These are phyloP conservation scores for Cryomyces minteri DNA, from an alignment of 495 filamentous ascomycete genomes.

Conservation along the genomic window DNA sequence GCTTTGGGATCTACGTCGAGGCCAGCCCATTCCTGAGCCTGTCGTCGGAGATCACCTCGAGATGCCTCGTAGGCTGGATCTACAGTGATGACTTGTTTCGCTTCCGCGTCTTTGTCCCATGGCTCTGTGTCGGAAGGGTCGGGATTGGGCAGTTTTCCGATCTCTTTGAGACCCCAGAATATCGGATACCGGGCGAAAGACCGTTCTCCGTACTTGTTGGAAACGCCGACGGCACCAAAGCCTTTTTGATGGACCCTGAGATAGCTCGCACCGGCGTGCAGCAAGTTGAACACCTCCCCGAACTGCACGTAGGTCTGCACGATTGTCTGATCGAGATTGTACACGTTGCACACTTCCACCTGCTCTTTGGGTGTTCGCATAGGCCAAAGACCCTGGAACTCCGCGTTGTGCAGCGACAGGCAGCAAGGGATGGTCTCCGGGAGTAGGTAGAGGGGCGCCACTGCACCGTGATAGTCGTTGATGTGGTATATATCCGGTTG, in stretches of 20 bases:
- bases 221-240: constrained; percentile 56
- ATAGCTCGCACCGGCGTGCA: constrained; percentile 53
- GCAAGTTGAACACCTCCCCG: constrained; percentile 48
- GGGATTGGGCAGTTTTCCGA: constrained; percentile 52
- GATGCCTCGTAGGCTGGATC: constrained; percentile 37
- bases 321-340: constrained; percentile 34
- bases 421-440: constrained; percentile 41
- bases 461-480: constrained; percentile 64
- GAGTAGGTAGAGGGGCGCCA: constrained; percentile 52
- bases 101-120: constrained; percentile 35
- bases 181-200: constrained; percentile 57
- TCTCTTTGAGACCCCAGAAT: constrained; percentile 54
- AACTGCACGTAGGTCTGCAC: constrained; percentile 41
- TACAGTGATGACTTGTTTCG: constrained; percentile 31
- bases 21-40: constrained; percentile 62
- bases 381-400: constrained; percentile 56
- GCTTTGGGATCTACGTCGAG: constrained; percentile 43
- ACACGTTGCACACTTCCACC: constrained; percentile 50
- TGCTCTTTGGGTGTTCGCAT: constrained; percentile 48
- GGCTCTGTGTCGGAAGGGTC: constrained; percentile 55
- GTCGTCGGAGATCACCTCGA: constrained; percentile 35
- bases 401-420: constrained; percentile 42
- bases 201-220: constrained; percentile 52
- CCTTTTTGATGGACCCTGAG: constrained; percentile 55
- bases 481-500: too few species aligned